Base-by-base conservation (phyloP, 148 eudicot genomes). In the Linanthus parryae region DNA sequence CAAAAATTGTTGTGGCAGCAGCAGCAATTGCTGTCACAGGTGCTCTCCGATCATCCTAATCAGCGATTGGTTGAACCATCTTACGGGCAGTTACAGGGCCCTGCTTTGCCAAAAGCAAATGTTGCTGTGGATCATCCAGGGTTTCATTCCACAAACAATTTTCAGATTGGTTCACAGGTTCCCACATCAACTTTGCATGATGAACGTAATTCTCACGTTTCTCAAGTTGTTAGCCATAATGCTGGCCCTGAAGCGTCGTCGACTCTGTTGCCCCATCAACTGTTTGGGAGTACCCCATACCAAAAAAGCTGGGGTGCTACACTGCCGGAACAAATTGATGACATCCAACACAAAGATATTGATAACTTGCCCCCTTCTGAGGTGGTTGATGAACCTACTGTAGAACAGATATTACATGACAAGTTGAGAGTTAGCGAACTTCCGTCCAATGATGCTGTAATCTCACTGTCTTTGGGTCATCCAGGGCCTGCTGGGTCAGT, bases 11-110 rank as follows among this genome's bases (percentile, higher is more conserved):
- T 81, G 71, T 77, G 75, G 31, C 89, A 73, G 61, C 95, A 88
- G 50, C 84, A 90, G 30, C 84, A 80, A 44, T 66, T 94, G 66
- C 80, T 88, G 45, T 77, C 94, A 2, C 89, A 82, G 73, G 74
- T 80, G 38, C 65, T 91, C 43, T 63, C 79, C 6, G 96, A 82
- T 54, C 90, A 81, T 36, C 73, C 69, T 52, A 58, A 34, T 36
- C 90, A 81, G 56, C 77, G 67, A 6, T 54, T 83, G 24, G 70
- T 64, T 29, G 81, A 78, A 42, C 64, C 65, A 52, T 44, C 84
- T 27, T 66, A 64, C 61, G 79, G 76, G 29, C 84, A 75, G 58
- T 43, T 71, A 11, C 91, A 59, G 63, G 36, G 72, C 41, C 44
- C 85, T 57, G 79, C 71, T 18, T 54, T 74, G 41, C 44, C 77